Evolutionary conservation across 2,329 filamentous ascomycete species (phyloP).

Genomic region (Alternaria brassicae): DNA sequence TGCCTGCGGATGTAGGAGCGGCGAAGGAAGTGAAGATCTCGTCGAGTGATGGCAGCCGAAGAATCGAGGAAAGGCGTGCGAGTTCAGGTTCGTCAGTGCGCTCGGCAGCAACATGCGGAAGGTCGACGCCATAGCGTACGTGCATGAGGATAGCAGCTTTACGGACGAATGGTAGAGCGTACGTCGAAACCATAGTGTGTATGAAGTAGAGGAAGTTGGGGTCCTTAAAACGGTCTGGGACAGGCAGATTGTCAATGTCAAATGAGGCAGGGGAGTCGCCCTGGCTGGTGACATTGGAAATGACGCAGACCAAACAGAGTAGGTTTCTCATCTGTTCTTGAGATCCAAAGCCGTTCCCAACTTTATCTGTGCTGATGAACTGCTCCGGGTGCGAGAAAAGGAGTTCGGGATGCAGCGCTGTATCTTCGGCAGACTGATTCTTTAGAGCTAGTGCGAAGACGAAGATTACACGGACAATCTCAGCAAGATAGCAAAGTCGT

Average conservation of each 20-base stretch:
- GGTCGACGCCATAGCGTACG: slow-evolving; percentile 86
- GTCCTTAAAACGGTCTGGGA: slow-evolving; percentile 36
- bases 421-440: slow-evolving; percentile 12
- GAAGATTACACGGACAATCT: slow-evolving; percentile 82
- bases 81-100: slow-evolving; percentile 76
- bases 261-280: slow-evolving; percentile 33
- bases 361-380: slow-evolving; percentile 39
- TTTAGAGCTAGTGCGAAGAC: slow-evolving; percentile 52
- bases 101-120: slow-evolving; percentile 67
- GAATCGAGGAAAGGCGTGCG: slow-evolving; percentile 76
- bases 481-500: slow-evolving; percentile 85
- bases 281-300: slow-evolving; percentile 39
- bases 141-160: slow-evolving; percentile 86
- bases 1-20: slow-evolving; percentile 33
- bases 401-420: slow-evolving; percentile 4
- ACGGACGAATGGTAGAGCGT: slow-evolving; percentile 87
- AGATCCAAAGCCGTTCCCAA: slow-evolving; percentile 28
- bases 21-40: slow-evolving; percentile 72
- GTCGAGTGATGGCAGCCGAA: slow-evolving; percentile 79
- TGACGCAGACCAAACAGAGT: slow-evolving; percentile 41
- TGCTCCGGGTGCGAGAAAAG: slow-evolving; percentile 25
- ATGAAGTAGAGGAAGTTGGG: slow-evolving; percentile 46
- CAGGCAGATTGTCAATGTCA: slow-evolving; percentile 34
- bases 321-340: slow-evolving; percentile 41
- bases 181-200: slow-evolving; percentile 68